These are phyloP conservation scores for Oemleria cerasiformis DNA, from an alignment of 306 rosid species.

Conservation along the genomic window DNA sequence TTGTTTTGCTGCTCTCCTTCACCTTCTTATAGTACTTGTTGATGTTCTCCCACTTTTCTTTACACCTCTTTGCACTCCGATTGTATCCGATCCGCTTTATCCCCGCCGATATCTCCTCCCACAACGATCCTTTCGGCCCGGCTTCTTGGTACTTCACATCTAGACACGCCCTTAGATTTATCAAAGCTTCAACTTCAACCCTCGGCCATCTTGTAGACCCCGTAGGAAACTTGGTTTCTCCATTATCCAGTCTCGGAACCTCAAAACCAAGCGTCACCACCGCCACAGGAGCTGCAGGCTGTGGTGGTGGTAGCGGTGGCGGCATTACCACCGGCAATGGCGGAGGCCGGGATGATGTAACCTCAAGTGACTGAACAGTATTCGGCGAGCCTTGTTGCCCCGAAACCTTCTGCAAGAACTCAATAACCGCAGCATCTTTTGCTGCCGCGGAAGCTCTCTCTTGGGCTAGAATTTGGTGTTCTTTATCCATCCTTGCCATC, in stretches of 20 bases:
- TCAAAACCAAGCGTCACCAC: not conserved
- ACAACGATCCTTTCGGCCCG: conserved; percentile 77
- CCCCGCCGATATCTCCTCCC: conserved; percentile 89
- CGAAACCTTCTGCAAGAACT: conserved; percentile 54
- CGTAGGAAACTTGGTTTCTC: not conserved
- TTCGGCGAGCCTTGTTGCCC: conserved; percentile 6
- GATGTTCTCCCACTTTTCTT: conserved; percentile 97
- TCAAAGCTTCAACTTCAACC: conserved; percentile 63
- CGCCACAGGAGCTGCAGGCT: not conserved
- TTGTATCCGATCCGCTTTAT: conserved; percentile 67
- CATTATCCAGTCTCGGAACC: conserved; percentile 15
- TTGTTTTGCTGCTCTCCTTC: conserved; percentile 59
- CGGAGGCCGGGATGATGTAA: not conserved
- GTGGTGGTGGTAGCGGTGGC: not conserved
- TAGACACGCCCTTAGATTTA: conserved; percentile 52
- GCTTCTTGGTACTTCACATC: conserved; percentile 66
- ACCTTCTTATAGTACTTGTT: conserved; percentile 93
- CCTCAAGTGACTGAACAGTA: not conserved
- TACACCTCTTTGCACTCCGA: conserved; percentile 80
- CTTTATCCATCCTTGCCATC: conserved; percentile 51
- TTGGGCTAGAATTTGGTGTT: conserved; percentile 61
- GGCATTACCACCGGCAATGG: not conserved
- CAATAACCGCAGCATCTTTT: conserved; percentile 64
- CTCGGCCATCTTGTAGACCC: conserved; percentile 70
- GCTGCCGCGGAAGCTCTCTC: conserved; percentile 70